Evolutionary conservation across 2,329 filamentous ascomycete genomes (phyloP).

Genomic region (Alternaria rosae): DNA sequence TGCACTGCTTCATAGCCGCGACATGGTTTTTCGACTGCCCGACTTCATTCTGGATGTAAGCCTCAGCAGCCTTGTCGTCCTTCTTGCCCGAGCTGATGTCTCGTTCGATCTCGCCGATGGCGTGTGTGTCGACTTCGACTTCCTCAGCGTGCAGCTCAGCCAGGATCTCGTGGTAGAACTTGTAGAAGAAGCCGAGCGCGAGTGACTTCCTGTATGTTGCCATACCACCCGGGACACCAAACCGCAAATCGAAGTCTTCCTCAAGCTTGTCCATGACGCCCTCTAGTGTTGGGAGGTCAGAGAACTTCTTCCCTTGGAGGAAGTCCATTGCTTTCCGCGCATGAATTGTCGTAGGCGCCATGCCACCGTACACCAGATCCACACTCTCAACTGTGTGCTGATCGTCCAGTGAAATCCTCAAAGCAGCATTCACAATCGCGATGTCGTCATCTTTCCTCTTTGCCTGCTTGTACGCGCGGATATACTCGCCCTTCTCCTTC

Average conservation of each 20-base stretch:
- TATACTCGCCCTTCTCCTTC: slow-evolving; percentile 77
- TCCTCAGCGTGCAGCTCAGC: slow-evolving; percentile 64
- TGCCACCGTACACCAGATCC: slow-evolving; percentile 89
- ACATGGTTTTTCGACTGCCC: slow-evolving; percentile 88
- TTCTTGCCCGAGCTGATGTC: slow-evolving; percentile 81
- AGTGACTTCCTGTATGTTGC: slow-evolving; percentile 92
- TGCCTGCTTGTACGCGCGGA: slow-evolving; percentile 92
- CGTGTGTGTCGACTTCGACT: slow-evolving; percentile 71
- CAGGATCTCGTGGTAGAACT: slow-evolving; percentile 92
- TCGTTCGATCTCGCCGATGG: slow-evolving; percentile 83
- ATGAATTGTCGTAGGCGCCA: slow-evolving; percentile 90
- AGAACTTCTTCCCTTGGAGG: slow-evolving; percentile 78
- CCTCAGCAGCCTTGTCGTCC: slow-evolving; percentile 75
- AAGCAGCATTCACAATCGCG: slow-evolving; percentile 89
- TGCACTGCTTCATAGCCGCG: slow-evolving; percentile 90
- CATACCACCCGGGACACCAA: slow-evolving; percentile 96
- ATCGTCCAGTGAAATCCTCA: slow-evolving; percentile 76
- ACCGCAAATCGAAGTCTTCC: slow-evolving; percentile 84
- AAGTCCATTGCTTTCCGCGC: slow-evolving; percentile 80
- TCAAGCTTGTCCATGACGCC: slow-evolving; percentile 90
- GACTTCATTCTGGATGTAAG: slow-evolving; percentile 82
- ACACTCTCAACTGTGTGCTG: slow-evolving; percentile 74
- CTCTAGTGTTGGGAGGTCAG: slow-evolving; percentile 83
- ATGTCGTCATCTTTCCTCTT: slow-evolving; percentile 99
- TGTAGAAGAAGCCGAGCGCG: slow-evolving; percentile 93